Evolutionary conservation across 495 filamentous ascomycete genomes (phyloP), one percentile per base, ranked within the genome.

Genomic region (Daldinia vernicosa): DNA sequence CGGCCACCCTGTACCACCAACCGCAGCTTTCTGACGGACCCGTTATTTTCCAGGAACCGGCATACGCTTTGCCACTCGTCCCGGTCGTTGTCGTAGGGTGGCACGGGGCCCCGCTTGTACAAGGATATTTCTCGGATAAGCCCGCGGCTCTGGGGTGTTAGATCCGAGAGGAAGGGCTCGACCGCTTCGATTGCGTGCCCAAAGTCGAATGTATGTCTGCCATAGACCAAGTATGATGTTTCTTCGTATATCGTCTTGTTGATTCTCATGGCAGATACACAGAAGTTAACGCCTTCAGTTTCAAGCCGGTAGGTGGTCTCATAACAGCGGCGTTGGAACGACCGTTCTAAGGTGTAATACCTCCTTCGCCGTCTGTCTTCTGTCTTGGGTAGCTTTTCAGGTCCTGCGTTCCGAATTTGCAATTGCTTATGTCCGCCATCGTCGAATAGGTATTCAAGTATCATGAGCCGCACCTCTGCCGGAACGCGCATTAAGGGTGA

Each of bases 391-490:
- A 68, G 47, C 14, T 70, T 74, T 40, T 61, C 70, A 26, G 69
- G 33, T 9, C 54, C 60, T 4, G 66, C 71, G 27, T 73, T 75
- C 37, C 67, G 70, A 39, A 78, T 74, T 24, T 57, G 54, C 24
- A 79, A 52, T 14, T 62, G 55, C 57, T 65, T 71, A 28, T 69
- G 40, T 1, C 71, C 80, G 14, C 80, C 75, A 53, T 82, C 75
- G 68, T 79, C 80, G 62, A 87, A 83, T 69, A 86, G 82, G 60
- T 87, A 84, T 15, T 75, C 72, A 75, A 85, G 89, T 39, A 89
- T 88, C 59, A 86, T 81, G 27, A 85, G 75, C 14, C 87, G 84
- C 60, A 89, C 80, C 74, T 89, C 87, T 7, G 80, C 73, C 1
- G 87, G 87, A 0, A 87, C 52, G 33, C 65, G 40, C 70, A 77